These are phyloP conservation scores for Geosmithia putterillii DNA, from an alignment of 2,329 filamentous ascomycete species.

Conservation along the genomic window DNA sequence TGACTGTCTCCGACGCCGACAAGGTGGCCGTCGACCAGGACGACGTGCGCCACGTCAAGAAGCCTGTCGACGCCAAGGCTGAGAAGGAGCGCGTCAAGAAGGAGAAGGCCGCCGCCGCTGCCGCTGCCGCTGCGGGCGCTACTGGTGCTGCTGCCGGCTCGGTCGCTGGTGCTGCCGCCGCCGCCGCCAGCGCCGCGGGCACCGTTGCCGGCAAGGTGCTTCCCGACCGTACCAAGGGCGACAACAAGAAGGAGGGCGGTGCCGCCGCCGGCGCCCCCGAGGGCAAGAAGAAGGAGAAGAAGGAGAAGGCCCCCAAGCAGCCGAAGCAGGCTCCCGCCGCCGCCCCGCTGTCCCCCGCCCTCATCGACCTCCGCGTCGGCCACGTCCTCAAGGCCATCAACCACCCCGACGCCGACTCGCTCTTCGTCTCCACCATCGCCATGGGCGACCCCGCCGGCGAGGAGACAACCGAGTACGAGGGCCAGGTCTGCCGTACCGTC, in stretches of 20 bases:
- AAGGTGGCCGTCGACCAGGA: slow-evolving; percentile 71
- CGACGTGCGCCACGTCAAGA: slow-evolving; percentile 77
- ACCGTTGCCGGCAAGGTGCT: slow-evolving; percentile 34
- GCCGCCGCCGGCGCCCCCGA: slow-evolving; percentile 20
- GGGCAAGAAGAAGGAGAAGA: slow-evolving; percentile 67
- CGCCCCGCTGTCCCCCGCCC: slow-evolving; percentile 65
- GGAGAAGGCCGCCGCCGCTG: slow-evolving; percentile 67
- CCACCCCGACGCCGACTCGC: slow-evolving; percentile 91
- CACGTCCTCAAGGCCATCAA: slow-evolving; percentile 94
- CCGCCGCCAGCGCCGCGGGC: slow-evolving; percentile 35
- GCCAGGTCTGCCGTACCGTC: slow-evolving; percentile 84
- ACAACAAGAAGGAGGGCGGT: slow-evolving; percentile 42
- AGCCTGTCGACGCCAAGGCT: slow-evolving; percentile 79
- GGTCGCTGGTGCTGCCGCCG: slow-evolving; percentile 46
- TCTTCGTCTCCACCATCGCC: slow-evolving; percentile 91
- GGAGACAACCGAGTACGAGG: slow-evolving; percentile 84
- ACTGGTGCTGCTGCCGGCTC: slow-evolving; percentile 46
- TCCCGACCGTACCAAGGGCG: slow-evolving; percentile 49
- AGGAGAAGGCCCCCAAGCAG: slow-evolving; percentile 73
- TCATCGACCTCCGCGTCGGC: slow-evolving; percentile 92
- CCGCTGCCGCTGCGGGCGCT: slow-evolving; percentile 39
- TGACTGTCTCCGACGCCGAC: slow-evolving; percentile 57
- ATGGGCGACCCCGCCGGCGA: slow-evolving; percentile 82
- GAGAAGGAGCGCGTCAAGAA: slow-evolving; percentile 97
- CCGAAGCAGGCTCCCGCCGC: slow-evolving; percentile 55